A percentile compares a stretch with the other conserved stretches of the same genome.
Evolutionary conservation across 495 filamentous ascomycete species (phyloP).

Genomic region (Trichoderma erinaceum): DNA sequence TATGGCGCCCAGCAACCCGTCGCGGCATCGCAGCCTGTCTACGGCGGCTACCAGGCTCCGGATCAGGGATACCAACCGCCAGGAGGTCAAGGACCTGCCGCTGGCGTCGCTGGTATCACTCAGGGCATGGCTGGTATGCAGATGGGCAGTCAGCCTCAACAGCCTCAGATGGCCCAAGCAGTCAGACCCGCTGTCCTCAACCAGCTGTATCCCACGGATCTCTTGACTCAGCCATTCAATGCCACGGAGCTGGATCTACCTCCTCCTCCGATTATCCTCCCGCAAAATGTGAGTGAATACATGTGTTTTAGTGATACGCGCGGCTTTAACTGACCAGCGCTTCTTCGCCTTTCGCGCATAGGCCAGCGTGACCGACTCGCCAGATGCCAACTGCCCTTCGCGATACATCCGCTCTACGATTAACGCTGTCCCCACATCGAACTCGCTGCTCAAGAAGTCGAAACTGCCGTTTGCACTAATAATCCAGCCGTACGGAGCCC

Average conservation of each 20-base stretch:
- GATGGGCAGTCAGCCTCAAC: constrained; percentile 51
- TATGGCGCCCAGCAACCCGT: constrained; percentile 22
- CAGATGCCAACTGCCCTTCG: constrained; percentile 82
- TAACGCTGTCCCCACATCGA: constrained; percentile 85
- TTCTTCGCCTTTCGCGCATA: constrained; percentile 29
- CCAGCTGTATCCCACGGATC: constrained; percentile 83
- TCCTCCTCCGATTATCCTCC: constrained; percentile 84
- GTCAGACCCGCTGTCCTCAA: constrained; percentile 60
- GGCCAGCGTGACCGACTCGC: constrained; percentile 89
- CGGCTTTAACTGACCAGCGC: constrained; percentile 28
- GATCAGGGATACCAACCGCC: constrained; percentile 57
- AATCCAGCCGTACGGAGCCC: constrained; percentile 88
- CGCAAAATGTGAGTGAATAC: constrained; percentile 71
- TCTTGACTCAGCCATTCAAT: constrained; percentile 88
- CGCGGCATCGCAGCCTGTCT: constrained; percentile 20
- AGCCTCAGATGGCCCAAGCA: constrained; percentile 49
- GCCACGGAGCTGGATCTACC: constrained; percentile 87
- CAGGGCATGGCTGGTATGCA: constrained; percentile 80
- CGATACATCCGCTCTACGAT: constrained; percentile 95
- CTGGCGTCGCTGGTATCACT: constrained; percentile 66
- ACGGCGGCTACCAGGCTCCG: constrained; percentile 59
- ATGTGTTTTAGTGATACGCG: background rate
- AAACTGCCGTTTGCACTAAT: constrained; percentile 91
- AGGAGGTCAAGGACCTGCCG: constrained; percentile 34
- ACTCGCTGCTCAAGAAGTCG: constrained; percentile 90